Percentiles rank a stretch among this genome's conserved stretches.
phyloP scores from a whole-genome alignment of 225 moss, liverwort and hornwort species.

The Polytrichum commune region DNA sequence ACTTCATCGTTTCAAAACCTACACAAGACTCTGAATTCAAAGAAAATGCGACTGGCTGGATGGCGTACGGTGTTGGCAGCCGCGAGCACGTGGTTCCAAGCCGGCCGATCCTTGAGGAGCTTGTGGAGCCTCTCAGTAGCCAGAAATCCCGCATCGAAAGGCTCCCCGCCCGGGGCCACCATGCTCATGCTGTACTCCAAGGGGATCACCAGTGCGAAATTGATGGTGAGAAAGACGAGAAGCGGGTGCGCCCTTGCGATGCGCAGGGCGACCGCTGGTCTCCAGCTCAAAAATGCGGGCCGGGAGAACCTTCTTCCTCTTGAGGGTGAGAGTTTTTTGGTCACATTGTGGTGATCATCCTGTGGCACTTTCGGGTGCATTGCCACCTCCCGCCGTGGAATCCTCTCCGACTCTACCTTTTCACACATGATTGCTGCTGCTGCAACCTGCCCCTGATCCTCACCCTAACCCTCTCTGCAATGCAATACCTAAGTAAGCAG shows the following conservation, averaged over 20 bases:
- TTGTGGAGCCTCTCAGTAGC: slow-evolving; percentile 14
- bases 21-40: too few relatives aligned
- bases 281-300: slow-evolving; percentile 27
- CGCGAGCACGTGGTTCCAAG: slow-evolving; percentile 34
- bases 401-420: too few relatives aligned
- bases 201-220: slow-evolving; percentile 20
- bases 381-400: too few relatives aligned
- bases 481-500: too few relatives aligned
- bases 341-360: too few relatives aligned
- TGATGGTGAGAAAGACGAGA: slow-evolving; percentile 23
- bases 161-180: slow-evolving; percentile 35
- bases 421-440: too few relatives aligned
- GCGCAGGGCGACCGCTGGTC: slow-evolving; percentile 16
- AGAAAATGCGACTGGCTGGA: too few relatives aligned
- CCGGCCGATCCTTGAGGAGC: slow-evolving; percentile 14
- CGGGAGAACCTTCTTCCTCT: not conserved
- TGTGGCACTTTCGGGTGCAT: too few relatives aligned
- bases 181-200: slow-evolving; percentile 32
- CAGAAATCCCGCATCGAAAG: slow-evolving; percentile 42
- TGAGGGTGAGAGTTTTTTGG: not conserved
- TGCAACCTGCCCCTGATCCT: too few relatives aligned
- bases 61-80: slow-evolving; percentile 45
- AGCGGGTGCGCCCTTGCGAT: slow-evolving; percentile 30
- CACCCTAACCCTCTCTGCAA: too few relatives aligned
- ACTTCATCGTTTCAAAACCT: too few relatives aligned